These are phyloP conservation scores for Didymella exigua DNA, from an alignment of 2,329 filamentous ascomycete species.

Conservation along the genomic window DNA sequence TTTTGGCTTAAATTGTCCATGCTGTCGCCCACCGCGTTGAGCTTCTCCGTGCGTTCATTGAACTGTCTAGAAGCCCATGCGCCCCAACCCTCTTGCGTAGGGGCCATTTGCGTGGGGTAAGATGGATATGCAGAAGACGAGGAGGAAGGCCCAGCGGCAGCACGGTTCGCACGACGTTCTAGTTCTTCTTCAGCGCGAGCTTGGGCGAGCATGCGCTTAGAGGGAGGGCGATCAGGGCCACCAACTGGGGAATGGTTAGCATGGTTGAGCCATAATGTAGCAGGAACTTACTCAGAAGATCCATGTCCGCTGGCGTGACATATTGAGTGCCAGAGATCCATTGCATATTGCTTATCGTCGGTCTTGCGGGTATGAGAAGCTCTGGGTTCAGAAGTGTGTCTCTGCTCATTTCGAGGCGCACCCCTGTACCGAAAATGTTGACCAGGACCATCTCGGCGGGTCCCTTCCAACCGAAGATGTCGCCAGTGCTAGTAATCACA, in stretches of 20 bases:
- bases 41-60: slow-evolving; percentile 86
- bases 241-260: slow-evolving; percentile 61
- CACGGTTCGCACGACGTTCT: slow-evolving; percentile 45
- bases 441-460: slow-evolving; percentile 83
- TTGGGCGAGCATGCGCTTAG: slow-evolving; percentile 85
- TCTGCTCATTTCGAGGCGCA: slow-evolving; percentile 60
- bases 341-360: slow-evolving; percentile 92
- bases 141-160: slow-evolving; percentile 37
- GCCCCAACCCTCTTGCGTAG: slow-evolving; percentile 61
- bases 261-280: not conserved
- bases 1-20: slow-evolving; percentile 83
- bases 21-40: slow-evolving; percentile 80
- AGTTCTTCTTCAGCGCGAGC: slow-evolving; percentile 75
- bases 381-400: slow-evolving; percentile 82
- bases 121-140: slow-evolving; percentile 37
- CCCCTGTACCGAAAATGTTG: slow-evolving; percentile 81
- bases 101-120: slow-evolving; percentile 23
- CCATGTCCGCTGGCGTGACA: slow-evolving; percentile 83
- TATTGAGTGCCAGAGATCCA: slow-evolving; percentile 97
- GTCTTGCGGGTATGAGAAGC: slow-evolving; percentile 74
- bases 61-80: slow-evolving; percentile 86
- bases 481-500: slow-evolving; percentile 75
- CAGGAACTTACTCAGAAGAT: slow-evolving; percentile 68
- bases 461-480: slow-evolving; percentile 85
- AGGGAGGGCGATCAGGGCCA: slow-evolving; percentile 83